phyloP scores from a whole-genome alignment of 495 filamentous ascomycete species.

The Trichoderma orchidacearum region DNA sequence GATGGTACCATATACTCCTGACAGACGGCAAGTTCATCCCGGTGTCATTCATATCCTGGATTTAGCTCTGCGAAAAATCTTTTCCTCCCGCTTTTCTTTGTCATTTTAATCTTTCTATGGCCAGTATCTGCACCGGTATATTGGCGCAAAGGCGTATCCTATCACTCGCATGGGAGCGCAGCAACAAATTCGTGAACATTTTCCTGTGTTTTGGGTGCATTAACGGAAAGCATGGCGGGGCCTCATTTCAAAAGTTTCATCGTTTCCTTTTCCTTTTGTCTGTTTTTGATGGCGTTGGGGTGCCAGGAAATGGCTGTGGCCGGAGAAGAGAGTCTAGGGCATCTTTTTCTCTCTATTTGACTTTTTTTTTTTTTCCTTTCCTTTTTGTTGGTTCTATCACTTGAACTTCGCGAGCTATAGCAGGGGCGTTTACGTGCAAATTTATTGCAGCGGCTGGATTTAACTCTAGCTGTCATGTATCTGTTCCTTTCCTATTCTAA shows the following conservation, averaged over 20 bases:
- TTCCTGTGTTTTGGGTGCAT: too few species aligned
- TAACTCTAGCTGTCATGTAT: not conserved
- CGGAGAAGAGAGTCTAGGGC: constrained; percentile 7
- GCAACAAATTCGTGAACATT: not conserved
- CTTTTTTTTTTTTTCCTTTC: not conserved
- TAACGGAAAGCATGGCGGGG: not conserved
- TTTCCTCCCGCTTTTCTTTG: not conserved
- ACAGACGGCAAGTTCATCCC: not conserved
- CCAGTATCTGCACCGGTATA: not conserved
- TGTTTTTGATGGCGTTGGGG: constrained; percentile 1
- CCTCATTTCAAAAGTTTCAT: not conserved
- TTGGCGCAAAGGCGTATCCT: not conserved
- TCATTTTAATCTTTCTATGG: not conserved
- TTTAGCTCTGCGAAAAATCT: not conserved
- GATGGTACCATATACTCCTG: not conserved
- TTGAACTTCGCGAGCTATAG: not conserved
- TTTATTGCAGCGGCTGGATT: not conserved
- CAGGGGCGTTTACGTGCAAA: not conserved
- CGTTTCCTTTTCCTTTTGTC: not conserved
- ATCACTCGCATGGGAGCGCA: not conserved
- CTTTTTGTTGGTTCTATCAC: not conserved
- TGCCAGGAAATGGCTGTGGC: constrained; percentile 8
- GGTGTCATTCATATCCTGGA: not conserved
- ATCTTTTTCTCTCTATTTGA: constrained; percentile 1
- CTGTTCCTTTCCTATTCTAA: not conserved